Conservation (phyloP, 805 yeast genomes). For the Starmerella sp. region DNA sequence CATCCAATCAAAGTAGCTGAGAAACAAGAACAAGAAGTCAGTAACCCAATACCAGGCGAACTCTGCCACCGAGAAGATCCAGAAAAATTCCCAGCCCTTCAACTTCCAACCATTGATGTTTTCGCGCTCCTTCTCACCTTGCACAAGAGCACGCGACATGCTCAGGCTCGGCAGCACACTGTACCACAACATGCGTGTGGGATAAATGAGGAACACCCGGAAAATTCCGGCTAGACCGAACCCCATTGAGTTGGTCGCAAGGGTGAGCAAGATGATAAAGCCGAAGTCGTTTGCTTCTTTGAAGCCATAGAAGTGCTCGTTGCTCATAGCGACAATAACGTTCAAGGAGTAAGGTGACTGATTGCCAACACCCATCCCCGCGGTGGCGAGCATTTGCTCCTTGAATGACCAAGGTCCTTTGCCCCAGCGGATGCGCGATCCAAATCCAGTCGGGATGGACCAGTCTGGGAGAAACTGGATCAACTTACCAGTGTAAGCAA, state of each 20-base stretch:
- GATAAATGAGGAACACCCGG: conserved; percentile 47
- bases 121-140: conserved; percentile 31
- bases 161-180: conserved; percentile 38
- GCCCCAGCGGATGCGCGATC: conserved; percentile 29
- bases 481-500: conserved; percentile 46
- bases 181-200: conserved; percentile 44
- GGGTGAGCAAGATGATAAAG: conserved; percentile 42
- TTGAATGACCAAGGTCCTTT: conserved; percentile 41
- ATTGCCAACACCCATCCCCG: conserved; percentile 22
- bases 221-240: conserved; percentile 55
- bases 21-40: conserved; percentile 49
- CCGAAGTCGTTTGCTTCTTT: conserved; percentile 29
- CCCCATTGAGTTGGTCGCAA: conserved; percentile 51
- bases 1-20: conserved; percentile 52
- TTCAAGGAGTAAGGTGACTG: conserved; percentile 19
- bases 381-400: conserved; percentile 13
- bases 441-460: conserved; percentile 10
- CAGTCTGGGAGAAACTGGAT: conserved; percentile 25
- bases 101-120: conserved; percentile 49
- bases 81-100: conserved; percentile 41
- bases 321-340: conserved; percentile 28
- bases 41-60: conserved; percentile 27
- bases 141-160: conserved; percentile 38
- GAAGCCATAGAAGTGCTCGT: conserved; percentile 22
- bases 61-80: conserved; percentile 37